Evolutionary conservation across 2,329 filamentous ascomycete genomes (phyloP).

Genomic region (Lasiodiplodia sp.): DNA sequence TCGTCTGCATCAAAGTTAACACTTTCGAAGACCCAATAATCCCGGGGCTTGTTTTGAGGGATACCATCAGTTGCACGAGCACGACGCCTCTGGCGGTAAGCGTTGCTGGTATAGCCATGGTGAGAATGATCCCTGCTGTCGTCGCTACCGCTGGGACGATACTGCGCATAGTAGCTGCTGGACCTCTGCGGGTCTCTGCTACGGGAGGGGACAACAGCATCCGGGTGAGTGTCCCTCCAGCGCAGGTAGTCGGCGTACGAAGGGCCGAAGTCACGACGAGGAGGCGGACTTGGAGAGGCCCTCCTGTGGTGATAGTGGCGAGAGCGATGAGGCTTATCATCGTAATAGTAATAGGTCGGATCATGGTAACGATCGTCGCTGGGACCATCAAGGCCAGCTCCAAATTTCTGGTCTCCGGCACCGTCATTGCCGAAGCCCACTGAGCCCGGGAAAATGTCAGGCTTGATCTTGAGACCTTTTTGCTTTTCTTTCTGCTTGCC

Average conservation of each 20-base stretch:
- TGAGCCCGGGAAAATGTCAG: not conserved
- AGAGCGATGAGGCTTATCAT: not conserved
- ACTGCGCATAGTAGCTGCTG: constrained; percentile 16
- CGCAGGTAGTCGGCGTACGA: constrained; percentile 12
- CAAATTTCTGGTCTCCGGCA: constrained; percentile 7
- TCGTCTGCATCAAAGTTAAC: not conserved
- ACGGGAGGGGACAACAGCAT: not conserved
- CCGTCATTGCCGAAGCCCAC: not conserved
- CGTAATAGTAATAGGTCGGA: not conserved
- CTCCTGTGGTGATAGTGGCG: not conserved
- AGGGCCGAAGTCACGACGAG: not conserved
- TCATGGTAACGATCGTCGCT: not conserved
- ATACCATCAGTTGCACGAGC: constrained; percentile 4
- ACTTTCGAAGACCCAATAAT: not conserved
- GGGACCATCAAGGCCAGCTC: constrained; percentile 11
- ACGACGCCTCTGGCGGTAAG: not conserved
- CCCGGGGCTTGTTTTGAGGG: not conserved
- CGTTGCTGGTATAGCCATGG: not conserved
- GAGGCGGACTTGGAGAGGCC: not conserved
- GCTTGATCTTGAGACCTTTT: not conserved
- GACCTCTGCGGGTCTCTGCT: constrained; percentile 2
- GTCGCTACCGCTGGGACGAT: not conserved
- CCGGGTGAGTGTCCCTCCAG: not conserved
- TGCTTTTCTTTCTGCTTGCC: not conserved
- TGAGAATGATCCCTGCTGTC: not conserved